phyloP scores from a whole-genome alignment of 257 asterid species.

The Nicotiana undulata region DNA sequence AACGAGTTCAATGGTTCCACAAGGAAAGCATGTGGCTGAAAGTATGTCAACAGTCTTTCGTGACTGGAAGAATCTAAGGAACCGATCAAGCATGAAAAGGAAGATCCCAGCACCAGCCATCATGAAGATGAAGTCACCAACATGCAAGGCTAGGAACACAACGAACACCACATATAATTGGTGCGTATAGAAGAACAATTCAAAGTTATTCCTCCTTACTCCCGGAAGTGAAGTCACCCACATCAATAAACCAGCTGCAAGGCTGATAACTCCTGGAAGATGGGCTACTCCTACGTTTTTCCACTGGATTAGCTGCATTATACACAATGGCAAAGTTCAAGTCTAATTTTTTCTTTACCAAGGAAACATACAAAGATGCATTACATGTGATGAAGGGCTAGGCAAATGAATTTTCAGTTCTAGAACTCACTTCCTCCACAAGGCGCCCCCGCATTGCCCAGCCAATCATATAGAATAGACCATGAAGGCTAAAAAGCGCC shows the following conservation, averaged over 20 bases:
- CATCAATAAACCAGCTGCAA: conserved; percentile 8
- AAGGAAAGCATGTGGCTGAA: conserved; percentile 43
- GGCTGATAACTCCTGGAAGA: conserved; percentile 12
- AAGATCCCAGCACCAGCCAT: conserved; percentile 44
- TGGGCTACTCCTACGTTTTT: conserved; percentile 1
- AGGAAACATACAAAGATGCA: neutral
- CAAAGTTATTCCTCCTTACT: conserved; percentile 7
- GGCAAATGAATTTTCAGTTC: neutral
- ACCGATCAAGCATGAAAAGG: conserved; percentile 63
- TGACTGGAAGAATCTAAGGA: conserved; percentile 57
- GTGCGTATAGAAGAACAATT: conserved; percentile 10
- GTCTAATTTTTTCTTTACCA: conserved; percentile 18
- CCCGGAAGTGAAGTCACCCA: conserved; percentile 11
- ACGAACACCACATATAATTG: conserved; percentile 38
- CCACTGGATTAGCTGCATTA: conserved; percentile 31
- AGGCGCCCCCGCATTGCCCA: conserved; percentile 63
- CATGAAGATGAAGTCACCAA: conserved; percentile 47
- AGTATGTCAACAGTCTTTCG: conserved; percentile 40
- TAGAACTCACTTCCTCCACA: conserved; percentile 33
- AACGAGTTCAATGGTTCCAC: conserved; percentile 55
- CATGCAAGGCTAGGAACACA: conserved; percentile 50
- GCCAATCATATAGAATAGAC: conserved; percentile 42
- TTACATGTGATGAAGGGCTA: neutral
- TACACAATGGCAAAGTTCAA: neutral
- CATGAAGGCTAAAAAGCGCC: conserved; percentile 72